These are phyloP conservation scores for Irpex lacteus DNA, from an alignment of 1,284 basidiomycete genomes.

Conservation along the genomic window DNA sequence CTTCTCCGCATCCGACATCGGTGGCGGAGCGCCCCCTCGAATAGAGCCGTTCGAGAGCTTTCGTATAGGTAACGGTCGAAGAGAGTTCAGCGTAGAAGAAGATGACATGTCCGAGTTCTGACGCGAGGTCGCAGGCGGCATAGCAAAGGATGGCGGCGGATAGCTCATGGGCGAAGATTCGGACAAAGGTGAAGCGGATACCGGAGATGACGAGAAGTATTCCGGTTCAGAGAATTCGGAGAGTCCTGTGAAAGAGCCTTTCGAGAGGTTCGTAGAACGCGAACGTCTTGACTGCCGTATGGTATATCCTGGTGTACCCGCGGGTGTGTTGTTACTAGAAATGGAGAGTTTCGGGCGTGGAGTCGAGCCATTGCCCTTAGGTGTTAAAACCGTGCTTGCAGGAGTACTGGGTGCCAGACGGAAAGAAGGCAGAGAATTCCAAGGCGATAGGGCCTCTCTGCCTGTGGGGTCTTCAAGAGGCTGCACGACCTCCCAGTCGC, in stretches of 20 bases:
- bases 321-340: conserved; percentile 5
- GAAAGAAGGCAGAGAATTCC: neutral
- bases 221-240: neutral
- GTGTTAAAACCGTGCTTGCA: neutral
- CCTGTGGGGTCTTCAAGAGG: conserved; percentile 60
- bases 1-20: conserved; percentile 48
- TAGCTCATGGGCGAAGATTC: conserved; percentile 9
- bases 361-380: neutral
- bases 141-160: neutral
- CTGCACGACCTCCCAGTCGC: conserved; percentile 5
- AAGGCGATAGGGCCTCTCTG: conserved; percentile 24
- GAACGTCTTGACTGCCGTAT: conserved; percentile 1
- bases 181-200: conserved; percentile 7
- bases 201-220: conserved; percentile 5
- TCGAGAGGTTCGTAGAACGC: neutral
- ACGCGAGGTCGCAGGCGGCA: neutral
- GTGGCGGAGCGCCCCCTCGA: conserved; percentile 12
- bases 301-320: neutral
- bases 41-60: conserved; percentile 7
- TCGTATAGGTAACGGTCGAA: neutral
- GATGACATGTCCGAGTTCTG: conserved; percentile 6
- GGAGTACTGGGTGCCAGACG: conserved; percentile 1
- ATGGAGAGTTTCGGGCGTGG: neutral
- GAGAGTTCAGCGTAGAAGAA: conserved; percentile 9
- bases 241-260: neutral